Percentiles rank a stretch among this genome's conserved stretches.
phyloP scores from a whole-genome alignment of 1,284 basidiomycete genomes.

The Sanghuangporus baumii region DNA sequence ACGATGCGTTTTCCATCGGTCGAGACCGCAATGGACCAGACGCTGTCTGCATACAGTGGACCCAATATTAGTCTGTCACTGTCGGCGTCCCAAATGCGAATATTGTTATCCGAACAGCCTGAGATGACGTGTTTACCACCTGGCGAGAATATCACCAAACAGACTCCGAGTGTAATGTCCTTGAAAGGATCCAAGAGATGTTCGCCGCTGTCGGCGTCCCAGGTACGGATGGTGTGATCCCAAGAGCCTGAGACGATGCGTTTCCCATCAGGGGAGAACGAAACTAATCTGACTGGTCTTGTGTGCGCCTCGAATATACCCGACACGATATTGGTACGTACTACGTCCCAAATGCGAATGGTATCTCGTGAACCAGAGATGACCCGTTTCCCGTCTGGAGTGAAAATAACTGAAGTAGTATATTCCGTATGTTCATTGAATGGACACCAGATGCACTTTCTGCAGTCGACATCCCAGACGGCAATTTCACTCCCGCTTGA shows the following conservation, averaged over 20 bases:
- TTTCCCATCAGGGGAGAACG: constrained; percentile 4
- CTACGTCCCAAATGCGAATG: neutral
- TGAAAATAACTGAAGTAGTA: neutral
- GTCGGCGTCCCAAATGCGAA: neutral
- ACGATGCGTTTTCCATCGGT: constrained; percentile 14
- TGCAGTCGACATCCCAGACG: constrained; percentile 9
- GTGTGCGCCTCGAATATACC: neutral
- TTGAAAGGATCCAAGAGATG: neutral
- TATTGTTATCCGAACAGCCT: neutral
- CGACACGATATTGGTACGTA: neutral
- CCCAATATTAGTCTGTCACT: neutral
- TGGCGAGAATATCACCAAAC: neutral
- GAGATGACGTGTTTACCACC: neutral
- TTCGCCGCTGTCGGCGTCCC: neutral
- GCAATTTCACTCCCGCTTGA: constrained; percentile 5
- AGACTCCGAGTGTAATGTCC: neutral
- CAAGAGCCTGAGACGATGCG: neutral
- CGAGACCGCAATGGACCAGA: constrained; percentile 72
- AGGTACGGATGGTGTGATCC: neutral
- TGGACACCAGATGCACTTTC: neutral
- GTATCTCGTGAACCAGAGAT: neutral
- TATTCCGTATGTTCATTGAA: neutral
- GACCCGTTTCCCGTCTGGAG: neutral
- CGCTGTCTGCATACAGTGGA: neutral
- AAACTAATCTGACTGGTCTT: too few species aligned